Conservation (phyloP, 176 grass and related monocot species). For the Ensete glaucum region DNA sequence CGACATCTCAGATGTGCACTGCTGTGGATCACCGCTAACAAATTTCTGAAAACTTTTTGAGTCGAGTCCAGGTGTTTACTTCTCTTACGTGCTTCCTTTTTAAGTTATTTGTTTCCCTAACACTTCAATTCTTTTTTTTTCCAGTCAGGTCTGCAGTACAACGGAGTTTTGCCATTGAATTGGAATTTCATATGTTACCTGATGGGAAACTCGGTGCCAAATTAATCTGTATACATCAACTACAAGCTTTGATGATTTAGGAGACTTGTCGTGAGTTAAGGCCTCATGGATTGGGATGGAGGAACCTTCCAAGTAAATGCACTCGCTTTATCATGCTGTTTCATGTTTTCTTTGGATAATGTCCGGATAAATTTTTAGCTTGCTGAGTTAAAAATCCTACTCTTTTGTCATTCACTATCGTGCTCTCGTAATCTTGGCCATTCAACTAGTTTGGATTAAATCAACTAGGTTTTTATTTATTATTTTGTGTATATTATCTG, state of each 20-base stretch:
- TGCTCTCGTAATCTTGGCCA: too few species aligned
- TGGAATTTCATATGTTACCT: neutral
- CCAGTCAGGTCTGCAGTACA: neutral
- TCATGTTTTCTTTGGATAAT: too few species aligned
- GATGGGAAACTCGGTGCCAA: neutral
- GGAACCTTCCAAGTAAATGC: neutral
- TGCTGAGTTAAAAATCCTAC: too few species aligned
- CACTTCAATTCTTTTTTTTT: neutral
- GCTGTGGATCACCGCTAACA: slow-evolving; percentile 52
- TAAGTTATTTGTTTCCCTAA: neutral
- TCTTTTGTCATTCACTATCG: too few species aligned
- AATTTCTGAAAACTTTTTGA: slow-evolving; percentile 38
- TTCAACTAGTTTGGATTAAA: too few species aligned
- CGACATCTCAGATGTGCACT: slow-evolving; percentile 74
- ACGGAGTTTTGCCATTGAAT: neutral
- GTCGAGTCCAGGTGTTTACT: neutral
- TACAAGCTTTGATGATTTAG: neutral
- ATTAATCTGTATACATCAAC: neutral
- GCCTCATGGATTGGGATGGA: too few species aligned
- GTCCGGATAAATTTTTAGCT: too few species aligned
- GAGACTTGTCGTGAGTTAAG: neutral
- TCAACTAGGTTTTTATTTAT: too few species aligned
- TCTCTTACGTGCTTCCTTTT: neutral
- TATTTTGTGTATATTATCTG: too few species aligned
- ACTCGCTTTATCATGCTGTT: neutral